These are phyloP conservation scores for Arthroderma sp. DNA, from an alignment of 2,329 filamentous ascomycete genomes.

Conservation along the genomic window DNA sequence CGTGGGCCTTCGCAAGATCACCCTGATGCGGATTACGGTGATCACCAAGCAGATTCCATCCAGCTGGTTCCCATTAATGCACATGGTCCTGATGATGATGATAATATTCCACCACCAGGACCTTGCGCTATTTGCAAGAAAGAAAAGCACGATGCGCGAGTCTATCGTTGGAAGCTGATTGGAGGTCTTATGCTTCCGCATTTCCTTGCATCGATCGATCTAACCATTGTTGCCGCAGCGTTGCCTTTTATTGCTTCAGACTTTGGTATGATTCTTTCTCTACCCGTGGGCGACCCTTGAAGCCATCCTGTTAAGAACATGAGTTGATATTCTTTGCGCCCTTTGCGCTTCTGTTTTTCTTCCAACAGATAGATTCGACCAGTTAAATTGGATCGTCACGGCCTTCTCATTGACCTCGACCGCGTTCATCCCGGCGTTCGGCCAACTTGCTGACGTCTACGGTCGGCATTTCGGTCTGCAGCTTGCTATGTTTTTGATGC, in stretches of 20 bases:
- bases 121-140: slow-evolving; percentile 17
- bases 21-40: no score
- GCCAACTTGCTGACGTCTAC: slow-evolving; percentile 52
- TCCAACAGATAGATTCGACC: slow-evolving; percentile 36
- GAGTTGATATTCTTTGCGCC: no score
- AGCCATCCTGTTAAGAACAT: no score
- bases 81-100: not conserved
- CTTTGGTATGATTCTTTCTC: slow-evolving; percentile 36
- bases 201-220: slow-evolving; percentile 48
- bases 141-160: slow-evolving; percentile 22
- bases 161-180: slow-evolving; percentile 47
- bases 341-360: not conserved
- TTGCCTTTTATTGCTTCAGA: slow-evolving; percentile 51
- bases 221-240: slow-evolving; percentile 50
- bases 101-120: not conserved
- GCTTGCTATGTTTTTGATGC: slow-evolving; percentile 41
- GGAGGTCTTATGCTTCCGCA: slow-evolving; percentile 47
- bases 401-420: slow-evolving; percentile 55
- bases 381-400: slow-evolving; percentile 57
- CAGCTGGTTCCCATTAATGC: not conserved
- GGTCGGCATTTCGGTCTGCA: slow-evolving; percentile 49
- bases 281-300: no score
- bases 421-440: slow-evolving; percentile 53
- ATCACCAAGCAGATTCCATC: not conserved
- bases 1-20: not conserved